These are phyloP conservation scores for Coelastrella sp. DNA, from an alignment of 139 green algal genomes.

Conservation along the genomic window DNA sequence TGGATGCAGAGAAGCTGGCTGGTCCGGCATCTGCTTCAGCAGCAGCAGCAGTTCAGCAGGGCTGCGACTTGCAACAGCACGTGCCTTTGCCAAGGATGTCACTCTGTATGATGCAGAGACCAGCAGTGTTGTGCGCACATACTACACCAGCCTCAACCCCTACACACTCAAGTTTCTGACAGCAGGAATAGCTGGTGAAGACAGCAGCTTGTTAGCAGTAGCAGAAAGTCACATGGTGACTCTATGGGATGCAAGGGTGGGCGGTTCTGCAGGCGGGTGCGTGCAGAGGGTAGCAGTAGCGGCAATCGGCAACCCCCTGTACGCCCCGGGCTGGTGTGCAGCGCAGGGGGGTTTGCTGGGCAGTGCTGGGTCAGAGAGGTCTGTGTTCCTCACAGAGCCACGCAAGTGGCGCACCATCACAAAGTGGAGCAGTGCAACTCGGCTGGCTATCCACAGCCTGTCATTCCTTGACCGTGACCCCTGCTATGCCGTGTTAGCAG, in stretches of 20 bases:
- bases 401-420: conserved; percentile 43
- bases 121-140: neutral
- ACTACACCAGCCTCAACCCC: conserved; percentile 19
- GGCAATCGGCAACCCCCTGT: conserved; percentile 39
- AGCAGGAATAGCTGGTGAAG: neutral
- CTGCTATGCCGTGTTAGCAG: conserved; percentile 41
- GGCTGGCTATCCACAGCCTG: conserved; percentile 47
- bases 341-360: conserved; percentile 47
- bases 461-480: conserved; percentile 28
- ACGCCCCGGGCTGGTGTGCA: conserved; percentile 40
- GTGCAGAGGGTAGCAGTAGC: conserved; percentile 34
- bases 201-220: conserved; percentile 40
- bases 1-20: conserved; percentile 28
- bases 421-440: conserved; percentile 51
- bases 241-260: conserved; percentile 51
- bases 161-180: conserved; percentile 49
- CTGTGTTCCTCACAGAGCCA: conserved; percentile 49
- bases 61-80: neutral
- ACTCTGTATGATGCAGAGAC: conserved; percentile 18
- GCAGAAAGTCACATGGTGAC: conserved; percentile 52
- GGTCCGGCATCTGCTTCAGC: conserved; percentile 39
- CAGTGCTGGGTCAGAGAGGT: conserved; percentile 41
- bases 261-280: conserved; percentile 47
- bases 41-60: conserved; percentile 2
- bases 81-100: conserved; percentile 27